Percentiles rank a stretch among this genome's conserved stretches.
Conservation (phyloP, 2,329 filamentous ascomycete genomes). For the Cyphellophora attinorum region DNA sequence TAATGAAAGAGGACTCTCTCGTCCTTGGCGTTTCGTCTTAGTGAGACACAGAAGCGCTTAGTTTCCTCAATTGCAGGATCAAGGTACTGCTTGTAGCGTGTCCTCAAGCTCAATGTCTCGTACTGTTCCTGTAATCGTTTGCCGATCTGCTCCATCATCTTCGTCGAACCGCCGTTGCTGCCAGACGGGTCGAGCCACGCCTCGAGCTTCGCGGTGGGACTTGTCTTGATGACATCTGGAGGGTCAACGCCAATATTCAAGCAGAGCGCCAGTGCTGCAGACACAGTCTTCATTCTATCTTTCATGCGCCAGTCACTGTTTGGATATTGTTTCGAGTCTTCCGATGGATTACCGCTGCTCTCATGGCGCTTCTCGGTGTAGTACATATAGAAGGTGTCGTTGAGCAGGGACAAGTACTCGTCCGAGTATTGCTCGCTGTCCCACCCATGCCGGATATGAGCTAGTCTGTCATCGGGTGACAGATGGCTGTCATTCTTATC, state of each 20-base stretch:
- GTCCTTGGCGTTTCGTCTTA: conserved; percentile 87
- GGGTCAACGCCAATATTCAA: conserved; percentile 97
- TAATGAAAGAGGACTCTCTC: conserved; percentile 97
- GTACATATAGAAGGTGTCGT: conserved; percentile 99
- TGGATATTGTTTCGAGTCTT: conserved; percentile 44
- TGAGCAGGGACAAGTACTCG: conserved; percentile 76
- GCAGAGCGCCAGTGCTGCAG: conserved; percentile 85
- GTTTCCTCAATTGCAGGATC: conserved; percentile 96
- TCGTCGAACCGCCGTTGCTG: conserved; percentile 64
- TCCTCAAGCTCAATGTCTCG: conserved; percentile 85
- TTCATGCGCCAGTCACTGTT: conserved; percentile 93
- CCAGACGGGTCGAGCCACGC: conserved; percentile 92
- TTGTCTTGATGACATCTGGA: conserved; percentile 92
- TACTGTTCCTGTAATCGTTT: conserved; percentile 95
- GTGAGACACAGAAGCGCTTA: conserved; percentile 86
- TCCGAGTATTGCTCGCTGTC: conserved; percentile 86
- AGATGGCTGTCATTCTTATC: not conserved
- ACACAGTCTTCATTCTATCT: conserved; percentile 92
- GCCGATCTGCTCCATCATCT: conserved; percentile 86
- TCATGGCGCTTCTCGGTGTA: conserved; percentile 97
- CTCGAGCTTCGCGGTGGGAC: conserved; percentile 84
- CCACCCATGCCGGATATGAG: conserved; percentile 69
- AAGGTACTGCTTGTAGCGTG: conserved; percentile 93
- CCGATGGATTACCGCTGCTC: conserved; percentile 76
- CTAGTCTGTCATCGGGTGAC: conserved; percentile 39